Base-by-base conservation (phyloP, 2,329 filamentous ascomycete genomes). In the Lachnellula hyalina region DNA sequence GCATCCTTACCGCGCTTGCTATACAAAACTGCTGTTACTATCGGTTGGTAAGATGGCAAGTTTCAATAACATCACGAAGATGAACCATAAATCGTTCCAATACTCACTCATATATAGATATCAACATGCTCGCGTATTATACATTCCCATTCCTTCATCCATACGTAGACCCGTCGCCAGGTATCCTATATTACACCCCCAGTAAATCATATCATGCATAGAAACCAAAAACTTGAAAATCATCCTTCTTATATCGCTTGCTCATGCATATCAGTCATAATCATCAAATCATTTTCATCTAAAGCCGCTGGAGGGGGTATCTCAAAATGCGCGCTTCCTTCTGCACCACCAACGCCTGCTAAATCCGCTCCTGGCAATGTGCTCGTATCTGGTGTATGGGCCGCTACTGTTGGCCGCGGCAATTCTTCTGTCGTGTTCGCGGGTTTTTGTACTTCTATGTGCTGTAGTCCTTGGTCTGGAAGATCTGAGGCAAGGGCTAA, bases 261-360 rank as follows among this genome's bases (percentile, higher is more conserved):
- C 41, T 19, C 41, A 47, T 47, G 46, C 28, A 47, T 42, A 49
- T 53, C 41, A 51, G 51, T 64, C 32, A 56, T 56, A 58, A 63
- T 66, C 62, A 60, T 67, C 45, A 67, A 65, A 52, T 63, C 62
- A 58, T 60, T 56, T 40, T 57, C 57, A 38, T 65, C 61, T 55
- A 65, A 48, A 55, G 44, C 60, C 49, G 48, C 40, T 38, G 51
- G 55, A 19, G 52, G 49, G 49, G 54, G 61, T 51, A 58, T 57
- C 12, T 58, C 53, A 34, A 53, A 52, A 54, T 54, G 54, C 19
- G 54, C 48, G 36, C 45, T 45, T 11, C 23, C 52, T 52, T 63
- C 47, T 46, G 49, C 58, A 44, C 53, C 56, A 32, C 65, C 65
- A 51, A 67, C 57, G 47, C 63, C 63, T 47, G 65, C 57, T 21